Percentiles rank a stretch among this genome's conserved stretches.
These are phyloP conservation scores for Podospora pseudocomata DNA, from an alignment of 495 filamentous ascomycete species.

Conservation along the genomic window DNA sequence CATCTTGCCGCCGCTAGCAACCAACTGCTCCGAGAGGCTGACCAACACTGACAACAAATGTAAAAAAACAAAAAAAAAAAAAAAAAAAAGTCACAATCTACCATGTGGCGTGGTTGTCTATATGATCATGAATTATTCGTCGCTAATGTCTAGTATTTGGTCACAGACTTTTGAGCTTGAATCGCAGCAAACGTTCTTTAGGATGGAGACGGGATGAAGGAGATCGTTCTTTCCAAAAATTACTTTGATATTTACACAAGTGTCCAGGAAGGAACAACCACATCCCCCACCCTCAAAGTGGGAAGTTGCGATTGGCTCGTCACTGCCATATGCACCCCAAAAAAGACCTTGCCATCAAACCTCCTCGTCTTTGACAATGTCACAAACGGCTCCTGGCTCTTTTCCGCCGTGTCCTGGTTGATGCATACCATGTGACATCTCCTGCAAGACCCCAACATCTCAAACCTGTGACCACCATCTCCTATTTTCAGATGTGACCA, in stretches of 20 bases:
- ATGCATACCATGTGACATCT: slow-evolving; percentile 96
- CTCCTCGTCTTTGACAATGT: slow-evolving; percentile 83
- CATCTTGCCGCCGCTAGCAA: too few relatives aligned
- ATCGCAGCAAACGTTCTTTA: too few relatives aligned
- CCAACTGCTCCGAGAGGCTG: too few relatives aligned
- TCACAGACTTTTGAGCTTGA: too few relatives aligned
- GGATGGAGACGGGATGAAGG: too few relatives aligned
- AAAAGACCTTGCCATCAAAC: slow-evolving; percentile 76
- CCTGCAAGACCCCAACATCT: slow-evolving; percentile 76
- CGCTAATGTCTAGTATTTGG: too few relatives aligned
- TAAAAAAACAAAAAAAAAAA: too few relatives aligned
- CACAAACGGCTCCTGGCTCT: slow-evolving; percentile 79
- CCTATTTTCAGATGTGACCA: slow-evolving; percentile 54
- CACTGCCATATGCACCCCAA: slow-evolving; percentile 65
- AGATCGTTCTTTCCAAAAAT: background rate
- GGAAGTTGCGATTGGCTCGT: slow-evolving; percentile 42
- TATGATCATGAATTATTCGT: too few relatives aligned
- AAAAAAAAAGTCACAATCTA: too few relatives aligned
- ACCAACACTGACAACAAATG: too few relatives aligned
- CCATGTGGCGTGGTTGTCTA: too few relatives aligned
- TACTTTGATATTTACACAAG: background rate
- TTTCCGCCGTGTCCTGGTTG: slow-evolving; percentile 75
- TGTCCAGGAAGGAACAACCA: background rate
- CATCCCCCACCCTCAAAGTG: slow-evolving; percentile 57
- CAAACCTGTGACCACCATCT: slow-evolving; percentile 46